Conservation (phyloP, 176 grass and related monocot genomes). For the Oryza meyeriana region DNA sequence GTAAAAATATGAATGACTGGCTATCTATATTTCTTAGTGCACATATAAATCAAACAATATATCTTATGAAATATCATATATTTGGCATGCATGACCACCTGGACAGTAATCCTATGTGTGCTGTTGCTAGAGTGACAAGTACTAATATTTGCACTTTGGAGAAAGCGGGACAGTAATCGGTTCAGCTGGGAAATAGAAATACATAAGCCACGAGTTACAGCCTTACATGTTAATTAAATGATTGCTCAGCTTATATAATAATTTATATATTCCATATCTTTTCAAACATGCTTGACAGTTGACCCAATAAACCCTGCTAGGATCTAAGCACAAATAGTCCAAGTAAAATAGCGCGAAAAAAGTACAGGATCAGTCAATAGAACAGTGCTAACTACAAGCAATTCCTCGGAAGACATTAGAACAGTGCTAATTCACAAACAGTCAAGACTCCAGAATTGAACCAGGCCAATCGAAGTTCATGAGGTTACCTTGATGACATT, state of each 20-base stretch:
- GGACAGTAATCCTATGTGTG: background rate
- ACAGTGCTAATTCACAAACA: constrained; percentile 22
- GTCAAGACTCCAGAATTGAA: background rate
- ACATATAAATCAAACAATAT: background rate
- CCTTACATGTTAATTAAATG: background rate
- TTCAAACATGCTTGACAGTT: background rate
- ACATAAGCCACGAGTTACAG: background rate
- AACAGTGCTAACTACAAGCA: background rate
- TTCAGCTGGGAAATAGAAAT: background rate
- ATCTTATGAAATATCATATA: background rate
- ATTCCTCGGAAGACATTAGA: background rate
- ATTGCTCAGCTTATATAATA: background rate
- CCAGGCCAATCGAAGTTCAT: background rate
- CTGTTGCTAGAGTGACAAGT: background rate
- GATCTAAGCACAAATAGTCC: background rate
- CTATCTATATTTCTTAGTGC: background rate
- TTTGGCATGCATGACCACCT: background rate
- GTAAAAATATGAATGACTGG: background rate
- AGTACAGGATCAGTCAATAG: background rate
- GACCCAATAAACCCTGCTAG: background rate
- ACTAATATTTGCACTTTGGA: background rate
- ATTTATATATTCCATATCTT: background rate
- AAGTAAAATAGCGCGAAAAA: constrained; percentile 3
- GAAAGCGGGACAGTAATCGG: background rate
- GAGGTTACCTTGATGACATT: constrained; percentile 88